A percentile compares a stretch with the other conserved stretches of the same genome.
Evolutionary conservation across 768 basidiomycete genomes (phyloP).

Genomic region (Kwoniella botswanensis): DNA sequence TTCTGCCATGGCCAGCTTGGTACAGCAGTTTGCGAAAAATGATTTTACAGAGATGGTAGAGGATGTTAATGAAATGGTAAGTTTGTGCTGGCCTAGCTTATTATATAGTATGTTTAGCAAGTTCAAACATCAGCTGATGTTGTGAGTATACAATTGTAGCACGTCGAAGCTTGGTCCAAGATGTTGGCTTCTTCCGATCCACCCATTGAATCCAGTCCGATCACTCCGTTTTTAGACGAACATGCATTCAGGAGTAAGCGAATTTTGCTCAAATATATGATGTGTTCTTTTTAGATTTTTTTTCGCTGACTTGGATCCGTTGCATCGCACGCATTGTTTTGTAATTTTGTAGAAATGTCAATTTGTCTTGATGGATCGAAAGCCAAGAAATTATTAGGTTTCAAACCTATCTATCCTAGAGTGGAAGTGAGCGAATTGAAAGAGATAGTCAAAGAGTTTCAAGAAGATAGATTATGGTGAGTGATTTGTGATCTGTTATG

Average conservation of each 20-base stretch:
- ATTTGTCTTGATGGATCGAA: slow-evolving; percentile 54
- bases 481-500: background rate
- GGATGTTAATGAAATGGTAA: slow-evolving; percentile 56
- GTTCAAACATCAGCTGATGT: too few relatives aligned
- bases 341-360: slow-evolving; percentile 40
- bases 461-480: slow-evolving; percentile 53
- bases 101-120: too few relatives aligned
- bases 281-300: background rate
- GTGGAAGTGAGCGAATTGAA: slow-evolving; percentile 43
- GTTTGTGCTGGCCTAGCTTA: background rate
- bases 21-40: slow-evolving; percentile 54
- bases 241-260: slow-evolving; percentile 54
- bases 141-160: slow-evolving; percentile 15
- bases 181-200: slow-evolving; percentile 53
- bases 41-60: slow-evolving; percentile 56
- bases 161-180: slow-evolving; percentile 54
- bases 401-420: slow-evolving; percentile 39
- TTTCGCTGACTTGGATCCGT: too few relatives aligned
- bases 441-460: slow-evolving; percentile 46
- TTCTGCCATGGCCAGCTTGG: slow-evolving; percentile 42
- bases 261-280: too few relatives aligned
- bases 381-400: slow-evolving; percentile 40
- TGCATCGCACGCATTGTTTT: too few relatives aligned
- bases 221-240: slow-evolving; percentile 52
- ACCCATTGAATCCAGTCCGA: slow-evolving; percentile 47